phyloP scores from a whole-genome alignment of 2,329 filamentous ascomycete genomes.

The Calonectria ilicicola region DNA sequence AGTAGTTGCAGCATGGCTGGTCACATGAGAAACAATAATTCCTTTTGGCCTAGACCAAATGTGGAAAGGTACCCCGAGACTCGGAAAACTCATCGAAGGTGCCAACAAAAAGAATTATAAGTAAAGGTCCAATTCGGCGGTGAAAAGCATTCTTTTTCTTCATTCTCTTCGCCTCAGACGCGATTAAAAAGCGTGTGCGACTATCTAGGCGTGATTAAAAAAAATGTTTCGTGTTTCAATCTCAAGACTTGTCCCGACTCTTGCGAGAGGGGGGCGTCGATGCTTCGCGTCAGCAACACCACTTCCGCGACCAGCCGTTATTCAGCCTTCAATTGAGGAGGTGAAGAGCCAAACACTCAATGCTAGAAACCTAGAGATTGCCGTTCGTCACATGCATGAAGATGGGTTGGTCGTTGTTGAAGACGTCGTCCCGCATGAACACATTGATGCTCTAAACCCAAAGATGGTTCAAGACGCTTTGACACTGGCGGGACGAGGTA shows the following conservation, averaged over 20 bases:
- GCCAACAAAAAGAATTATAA: slow-evolving; percentile 30
- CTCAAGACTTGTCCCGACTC: slow-evolving; percentile 9
- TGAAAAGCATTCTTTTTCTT: neutral
- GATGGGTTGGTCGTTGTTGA: slow-evolving; percentile 70
- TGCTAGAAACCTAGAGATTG: slow-evolving; percentile 66
- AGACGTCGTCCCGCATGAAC: slow-evolving; percentile 60
- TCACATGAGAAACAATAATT: slow-evolving; percentile 1
- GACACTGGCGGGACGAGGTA: slow-evolving; percentile 60
- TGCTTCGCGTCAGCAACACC: slow-evolving; percentile 23
- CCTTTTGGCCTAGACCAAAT: neutral
- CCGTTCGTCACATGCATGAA: slow-evolving; percentile 61
- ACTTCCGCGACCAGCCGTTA: slow-evolving; percentile 25
- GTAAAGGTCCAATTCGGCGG: neutral
- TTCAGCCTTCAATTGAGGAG: slow-evolving; percentile 56
- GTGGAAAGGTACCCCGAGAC: slow-evolving; percentile 40
- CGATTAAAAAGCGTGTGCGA: neutral
- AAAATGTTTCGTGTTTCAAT: slow-evolving; percentile 29
- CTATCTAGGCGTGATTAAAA: neutral
- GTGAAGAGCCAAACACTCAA: slow-evolving; percentile 51
- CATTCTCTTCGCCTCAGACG: neutral
- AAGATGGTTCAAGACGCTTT: slow-evolving; percentile 71
- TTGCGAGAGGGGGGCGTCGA: slow-evolving; percentile 14
- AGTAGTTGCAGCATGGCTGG: neutral
- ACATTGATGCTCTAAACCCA: slow-evolving; percentile 66
- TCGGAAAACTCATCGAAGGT: slow-evolving; percentile 36